Base-by-base conservation (phyloP, 2,329 filamentous ascomycete genomes). In the Alternaria triticimaculans region DNA sequence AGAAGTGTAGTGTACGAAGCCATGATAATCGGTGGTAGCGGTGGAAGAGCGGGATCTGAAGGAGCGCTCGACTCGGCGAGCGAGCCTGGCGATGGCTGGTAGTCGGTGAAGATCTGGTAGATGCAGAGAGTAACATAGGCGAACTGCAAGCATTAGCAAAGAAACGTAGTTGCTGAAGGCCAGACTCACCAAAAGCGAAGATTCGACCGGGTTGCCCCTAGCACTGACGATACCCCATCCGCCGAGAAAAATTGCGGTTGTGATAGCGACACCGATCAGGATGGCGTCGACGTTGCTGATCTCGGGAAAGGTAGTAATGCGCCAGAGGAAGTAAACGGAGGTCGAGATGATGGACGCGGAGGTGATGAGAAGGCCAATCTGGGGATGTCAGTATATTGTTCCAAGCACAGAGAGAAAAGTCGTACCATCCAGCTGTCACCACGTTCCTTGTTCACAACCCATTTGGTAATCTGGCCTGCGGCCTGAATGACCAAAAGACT, bases 41-140 rank as follows among this genome's bases (percentile, higher is more conserved):
- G 96, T 43, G 96, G 96, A 65, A 98, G 96, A 25, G 97, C 94
- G n/a, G 92, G 89, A 64, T 96, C 91, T 14, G 87, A 77, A 14
- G 86, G 82, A 15, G 82, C 82, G 50, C 86, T 86, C 5, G 85
- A 81, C 15, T 80, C 78, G 28, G 88, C 86, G 30, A 86, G 83
- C 26, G 87, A 76, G 41, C 72, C 84, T 14, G 80, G 89, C 5
- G 92, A 94, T 4, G 96, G 94, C 71, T 95, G 89, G 82, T 98
- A 98, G 82, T 99, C 96, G 74, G 96, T 99, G 81, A 98, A 98
- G 80, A 98, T 98, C 81, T 99, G 96, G 83, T 98, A 99, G 76
- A 98, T 92, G 84, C 95, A 98, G 66, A 99, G 90, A n/a, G 97
- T 96, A 65, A 97, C 89, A 81, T 99, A 99, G 75, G 96, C 95